Evolutionary conservation across 1,139 yeast genomes (phyloP), one percentile per base, ranked within the genome.

Genomic region (Blastobotrys niveus): DNA sequence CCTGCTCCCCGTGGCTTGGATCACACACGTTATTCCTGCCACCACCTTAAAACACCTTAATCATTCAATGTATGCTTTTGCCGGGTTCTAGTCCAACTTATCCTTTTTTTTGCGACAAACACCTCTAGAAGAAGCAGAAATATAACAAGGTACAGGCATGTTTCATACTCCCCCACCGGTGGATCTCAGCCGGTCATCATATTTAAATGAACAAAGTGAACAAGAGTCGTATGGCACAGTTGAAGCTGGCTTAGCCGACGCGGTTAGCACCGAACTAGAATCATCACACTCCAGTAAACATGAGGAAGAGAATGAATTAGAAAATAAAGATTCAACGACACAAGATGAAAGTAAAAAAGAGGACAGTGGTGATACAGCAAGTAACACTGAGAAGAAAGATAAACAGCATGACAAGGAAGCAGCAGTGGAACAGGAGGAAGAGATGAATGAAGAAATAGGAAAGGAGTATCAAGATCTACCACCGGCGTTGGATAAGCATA

Each of bases 391-490:
- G n/a, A n/a, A n/a, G n/a, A n/a, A n/a, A n/a, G n/a, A n/a, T 10
- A 26, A 35, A 9, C 7, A 8, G n/a, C 20, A 9, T 5, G 31
- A 8, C 22, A 25, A 31, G 12, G 42, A 38, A 14, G 22, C 9
- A 24, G 9, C 26, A 10, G 32, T 15, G 15, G 25, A 24, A 21
- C n/a, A 21, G n/a, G n/a, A 33, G 33, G 38, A 33, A 22, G 37
- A 12, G 21, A 14, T 22, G 14, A 19, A 18, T 19, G 25, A 29
- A n/a, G 35, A 18, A 3, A 38, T 18, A 9, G 36, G 15, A 15
- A 24, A 31, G 3, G 33, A 29, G 17, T 21, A 30, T 32, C 35
- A 33, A 10, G 21, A 15, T 21, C 50, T 73, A 15, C 77, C 78
- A 0, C 44, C 52, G 0, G 42, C 44, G 24, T 43, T 59, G 31